phyloP scores from a whole-genome alignment of 2,329 filamentous ascomycete genomes.

The Chalaropsis thielavioides region DNA sequence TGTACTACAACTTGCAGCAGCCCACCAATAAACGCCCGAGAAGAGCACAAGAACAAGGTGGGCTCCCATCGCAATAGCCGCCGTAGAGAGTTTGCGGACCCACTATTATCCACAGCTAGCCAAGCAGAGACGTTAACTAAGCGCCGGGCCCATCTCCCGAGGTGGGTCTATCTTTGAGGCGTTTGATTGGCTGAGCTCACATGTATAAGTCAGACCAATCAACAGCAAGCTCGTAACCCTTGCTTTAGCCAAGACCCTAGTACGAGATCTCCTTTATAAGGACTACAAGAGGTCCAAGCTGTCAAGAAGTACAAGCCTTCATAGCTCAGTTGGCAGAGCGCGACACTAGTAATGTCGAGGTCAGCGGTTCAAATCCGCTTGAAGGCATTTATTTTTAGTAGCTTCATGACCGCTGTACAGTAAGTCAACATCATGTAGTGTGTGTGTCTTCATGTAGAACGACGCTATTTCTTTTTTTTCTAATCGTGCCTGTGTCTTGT shows the following conservation, averaged over 20 bases:
- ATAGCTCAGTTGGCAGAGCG: constrained; percentile 17
- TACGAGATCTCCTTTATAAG: neutral
- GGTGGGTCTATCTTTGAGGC: neutral
- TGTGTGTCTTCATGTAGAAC: neutral
- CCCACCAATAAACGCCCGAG: neutral
- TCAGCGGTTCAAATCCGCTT: constrained; percentile 18
- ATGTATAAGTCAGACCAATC: too few species aligned
- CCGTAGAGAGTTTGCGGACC: neutral
- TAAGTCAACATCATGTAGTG: neutral
- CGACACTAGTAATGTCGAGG: constrained; percentile 18
- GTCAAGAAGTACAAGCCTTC: constrained; percentile 4
- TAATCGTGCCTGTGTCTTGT: too few species aligned
- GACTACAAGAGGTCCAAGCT: neutral
- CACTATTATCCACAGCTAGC: constrained; percentile 6
- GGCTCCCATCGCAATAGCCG: neutral
- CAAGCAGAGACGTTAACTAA: constrained; percentile 18
- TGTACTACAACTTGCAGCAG: neutral
- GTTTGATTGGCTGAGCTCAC: constrained; percentile 7
- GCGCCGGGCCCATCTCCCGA: constrained; percentile 13
- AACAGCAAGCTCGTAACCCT: too few species aligned
- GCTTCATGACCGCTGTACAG: neutral
- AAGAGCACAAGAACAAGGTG: too few species aligned
- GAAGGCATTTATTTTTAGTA: constrained; percentile 9
- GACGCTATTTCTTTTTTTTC: too few species aligned
- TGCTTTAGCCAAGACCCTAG: too few species aligned